These are phyloP conservation scores for Aciculoconidium aculeatum DNA, from an alignment of 805 yeast species.

Conservation along the genomic window DNA sequence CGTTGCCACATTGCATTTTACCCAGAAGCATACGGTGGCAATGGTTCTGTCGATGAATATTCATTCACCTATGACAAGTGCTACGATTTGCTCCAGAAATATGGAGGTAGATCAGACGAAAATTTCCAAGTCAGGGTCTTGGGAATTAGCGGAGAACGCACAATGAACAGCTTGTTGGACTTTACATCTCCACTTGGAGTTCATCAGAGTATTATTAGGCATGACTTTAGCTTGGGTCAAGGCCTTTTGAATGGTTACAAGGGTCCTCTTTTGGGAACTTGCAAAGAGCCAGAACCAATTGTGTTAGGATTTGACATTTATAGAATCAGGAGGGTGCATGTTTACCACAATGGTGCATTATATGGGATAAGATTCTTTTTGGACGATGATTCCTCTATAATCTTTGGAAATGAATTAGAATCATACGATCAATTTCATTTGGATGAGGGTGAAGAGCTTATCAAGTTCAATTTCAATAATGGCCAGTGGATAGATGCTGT, in stretches of 20 bases:
- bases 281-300: slow-evolving; percentile 13
- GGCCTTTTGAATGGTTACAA: slow-evolving; percentile 36
- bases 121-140: slow-evolving; percentile 49
- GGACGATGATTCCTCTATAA: too few species aligned
- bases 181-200: slow-evolving; percentile 8
- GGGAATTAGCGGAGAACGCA: slow-evolving; percentile 56
- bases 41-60: slow-evolving; percentile 53
- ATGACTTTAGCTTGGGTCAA: slow-evolving; percentile 39
- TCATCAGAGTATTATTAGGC: slow-evolving; percentile 10
- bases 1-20: slow-evolving; percentile 55
- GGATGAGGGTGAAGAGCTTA: slow-evolving; percentile 52
- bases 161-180: slow-evolving; percentile 45
- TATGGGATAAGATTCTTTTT: slow-evolving; percentile 69
- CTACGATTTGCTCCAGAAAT: slow-evolving; percentile 26
- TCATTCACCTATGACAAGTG: slow-evolving; percentile 40
- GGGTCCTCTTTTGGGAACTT: slow-evolving; percentile 28
- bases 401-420: slow-evolving; percentile 49
- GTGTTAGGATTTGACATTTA: slow-evolving; percentile 30
- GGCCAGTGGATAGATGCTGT: slow-evolving; percentile 92
- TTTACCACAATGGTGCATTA: slow-evolving; percentile 70
- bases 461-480: slow-evolving; percentile 56
- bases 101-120: slow-evolving; percentile 16
- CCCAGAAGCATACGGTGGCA: slow-evolving; percentile 52
- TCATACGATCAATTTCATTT: slow-evolving; percentile 53
- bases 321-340: slow-evolving; percentile 47